These are phyloP conservation scores for Paraphaeosphaeria minitans DNA, from an alignment of 2,329 filamentous ascomycete genomes.

Conservation along the genomic window DNA sequence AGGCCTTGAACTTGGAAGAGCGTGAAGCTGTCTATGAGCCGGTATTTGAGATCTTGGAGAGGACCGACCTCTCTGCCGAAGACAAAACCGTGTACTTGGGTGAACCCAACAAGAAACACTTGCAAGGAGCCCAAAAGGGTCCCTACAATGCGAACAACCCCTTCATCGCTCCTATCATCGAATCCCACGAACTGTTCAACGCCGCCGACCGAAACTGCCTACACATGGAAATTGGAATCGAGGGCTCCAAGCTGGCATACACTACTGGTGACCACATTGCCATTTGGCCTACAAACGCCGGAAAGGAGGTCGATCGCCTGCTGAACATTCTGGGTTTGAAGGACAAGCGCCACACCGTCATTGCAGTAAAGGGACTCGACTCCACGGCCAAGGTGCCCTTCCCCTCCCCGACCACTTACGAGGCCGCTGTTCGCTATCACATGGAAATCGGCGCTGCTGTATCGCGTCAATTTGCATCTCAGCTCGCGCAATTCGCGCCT, in stretches of 20 bases:
- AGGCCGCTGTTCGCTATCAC: constrained; percentile 91
- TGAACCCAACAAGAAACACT: constrained; percentile 94
- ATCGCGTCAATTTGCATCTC: constrained; percentile 91
- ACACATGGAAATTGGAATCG: constrained; percentile 93
- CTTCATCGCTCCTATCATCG: constrained; percentile 89
- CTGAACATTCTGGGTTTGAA: constrained; percentile 76
- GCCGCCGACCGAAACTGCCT: constrained; percentile 92
- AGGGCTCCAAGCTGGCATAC: constrained; percentile 86
- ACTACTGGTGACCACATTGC: constrained; percentile 98
- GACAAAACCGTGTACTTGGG: constrained; percentile 87
- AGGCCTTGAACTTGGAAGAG: constrained; percentile 88
- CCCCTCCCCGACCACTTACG: constrained; percentile 94
- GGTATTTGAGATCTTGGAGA: constrained; percentile 80
- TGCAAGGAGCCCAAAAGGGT: constrained; percentile 80
- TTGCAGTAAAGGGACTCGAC: constrained; percentile 89
- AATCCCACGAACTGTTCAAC: constrained; percentile 89
- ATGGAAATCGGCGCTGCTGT: constrained; percentile 95
- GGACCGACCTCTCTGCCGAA: constrained; percentile 73
- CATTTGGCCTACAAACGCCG: constrained; percentile 95
- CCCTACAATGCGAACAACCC: constrained; percentile 97
- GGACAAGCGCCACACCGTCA: constrained; percentile 78
- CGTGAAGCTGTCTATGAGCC: constrained; percentile 96
- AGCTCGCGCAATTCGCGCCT: constrained; percentile 86
- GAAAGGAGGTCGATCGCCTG: constrained; percentile 89
- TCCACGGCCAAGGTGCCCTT: constrained; percentile 97